Base-by-base conservation (phyloP, 2,329 filamentous ascomycete species). In the Fusarium paranaense region DNA sequence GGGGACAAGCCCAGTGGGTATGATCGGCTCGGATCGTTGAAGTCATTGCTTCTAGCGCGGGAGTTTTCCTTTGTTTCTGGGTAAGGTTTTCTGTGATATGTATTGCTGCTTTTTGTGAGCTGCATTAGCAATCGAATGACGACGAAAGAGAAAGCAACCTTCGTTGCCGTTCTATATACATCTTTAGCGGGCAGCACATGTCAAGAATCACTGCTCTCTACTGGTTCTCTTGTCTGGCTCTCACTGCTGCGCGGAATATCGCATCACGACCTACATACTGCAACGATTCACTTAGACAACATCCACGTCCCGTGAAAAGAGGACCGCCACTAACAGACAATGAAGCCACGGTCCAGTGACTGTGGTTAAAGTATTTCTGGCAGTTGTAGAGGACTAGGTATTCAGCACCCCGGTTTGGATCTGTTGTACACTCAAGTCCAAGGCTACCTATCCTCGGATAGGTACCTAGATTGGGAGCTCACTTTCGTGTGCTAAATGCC, bases 131-230 rank as follows among this genome's bases (percentile, higher is more conserved):
- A 16, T 25, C 7, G 42, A 25, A 25, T 6, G 13, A 16, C 20
- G 13, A 25, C 13, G 13, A 14, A 25, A 9, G 20, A 2, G 0
- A 25, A 18, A 18, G 7, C 8, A 16, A 4, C 14, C 11, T 3
- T 10, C 14, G 14, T 47, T 18, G 8, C 22, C 16, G 14, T 25
- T 14, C 42, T 45, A 45, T 25, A 47, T 47, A 47, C 16, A 25
- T 8, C 14, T 18, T 10, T 16, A 25, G 42, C 14, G 1, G 1
- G 14, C 8, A 9, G 1, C 4, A 25, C 0, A 6, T 9, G 4
- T 25, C 7, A 45, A 45, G 13, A 45, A 16, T 25, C 42, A 47
- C 42, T 18, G 14, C 20, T 14, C 40, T 22, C 11, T 45, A 4
- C 13, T 14, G 0, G 40, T 1, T 22, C 11, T 22, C 13, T 8